phyloP scores from a whole-genome alignment of 2,329 filamentous ascomycete genomes.

The Bipolaris bicolor region DNA sequence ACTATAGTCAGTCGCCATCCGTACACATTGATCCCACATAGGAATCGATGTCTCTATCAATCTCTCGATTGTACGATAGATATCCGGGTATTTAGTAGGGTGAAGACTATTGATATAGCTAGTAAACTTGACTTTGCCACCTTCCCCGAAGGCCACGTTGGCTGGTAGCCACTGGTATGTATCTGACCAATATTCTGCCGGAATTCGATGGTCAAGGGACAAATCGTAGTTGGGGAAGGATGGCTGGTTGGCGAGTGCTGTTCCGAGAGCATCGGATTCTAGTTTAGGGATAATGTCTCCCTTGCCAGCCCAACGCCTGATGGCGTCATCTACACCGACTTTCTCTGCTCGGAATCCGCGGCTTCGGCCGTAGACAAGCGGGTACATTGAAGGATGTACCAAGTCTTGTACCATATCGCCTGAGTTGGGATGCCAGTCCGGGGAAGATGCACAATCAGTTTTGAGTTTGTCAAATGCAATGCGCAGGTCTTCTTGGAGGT shows the following conservation, averaged over 20 bases:
- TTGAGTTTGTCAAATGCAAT: slow-evolving; percentile 57
- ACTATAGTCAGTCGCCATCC: neutral
- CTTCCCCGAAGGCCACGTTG: slow-evolving; percentile 53
- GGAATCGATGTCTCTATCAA: slow-evolving; percentile 29
- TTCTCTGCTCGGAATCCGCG: slow-evolving; percentile 47
- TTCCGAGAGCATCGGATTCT: neutral
- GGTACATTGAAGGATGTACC: slow-evolving; percentile 69
- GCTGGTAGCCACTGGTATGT: slow-evolving; percentile 59
- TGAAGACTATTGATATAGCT: slow-evolving; percentile 64
- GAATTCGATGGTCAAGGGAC: slow-evolving; percentile 8
- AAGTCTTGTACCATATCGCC: slow-evolving; percentile 65
- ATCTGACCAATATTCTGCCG: slow-evolving; percentile 27
- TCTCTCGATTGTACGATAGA: slow-evolving; percentile 30
- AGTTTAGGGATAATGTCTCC: slow-evolving; percentile 33
- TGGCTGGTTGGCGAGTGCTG: no score
- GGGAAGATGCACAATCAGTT: slow-evolving; percentile 45
- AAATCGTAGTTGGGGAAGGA: neutral
- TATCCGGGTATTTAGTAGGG: slow-evolving; percentile 40
- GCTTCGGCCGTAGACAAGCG: slow-evolving; percentile 61
- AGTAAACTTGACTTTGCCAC: slow-evolving; percentile 48
- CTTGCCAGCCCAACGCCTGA: slow-evolving; percentile 34
- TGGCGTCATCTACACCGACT: slow-evolving; percentile 39
- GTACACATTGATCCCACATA: slow-evolving; percentile 32
- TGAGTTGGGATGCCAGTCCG: slow-evolving; percentile 66
- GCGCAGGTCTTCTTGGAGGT: slow-evolving; percentile 52